phyloP scores from a whole-genome alignment of 805 yeast genomes.

The Candida andamanensis region DNA sequence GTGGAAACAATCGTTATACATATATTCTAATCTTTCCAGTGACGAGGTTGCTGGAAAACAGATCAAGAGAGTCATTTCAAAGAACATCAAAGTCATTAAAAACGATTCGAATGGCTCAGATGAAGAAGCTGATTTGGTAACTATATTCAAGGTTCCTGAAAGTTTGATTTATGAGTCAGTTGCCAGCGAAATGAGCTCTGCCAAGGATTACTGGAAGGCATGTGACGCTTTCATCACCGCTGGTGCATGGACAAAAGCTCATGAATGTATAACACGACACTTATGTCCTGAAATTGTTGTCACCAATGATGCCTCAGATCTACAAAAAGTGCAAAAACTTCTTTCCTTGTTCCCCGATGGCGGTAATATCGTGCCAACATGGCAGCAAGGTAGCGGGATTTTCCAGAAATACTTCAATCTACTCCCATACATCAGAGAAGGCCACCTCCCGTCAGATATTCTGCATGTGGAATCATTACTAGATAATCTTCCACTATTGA shows the following conservation, averaged over 20 bases:
- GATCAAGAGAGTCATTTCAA: conserved; percentile 34
- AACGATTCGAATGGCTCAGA: conserved; percentile 14
- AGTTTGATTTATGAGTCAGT: conserved; percentile 49
- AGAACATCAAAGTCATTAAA: conserved; percentile 27
- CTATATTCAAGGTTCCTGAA: conserved; percentile 44
- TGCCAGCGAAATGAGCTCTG: conserved; percentile 50
- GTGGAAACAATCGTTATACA: conserved; percentile 58
- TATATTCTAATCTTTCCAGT: conserved; percentile 51
- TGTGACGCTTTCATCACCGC: conserved; percentile 61
- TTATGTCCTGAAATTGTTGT: conserved; percentile 75
- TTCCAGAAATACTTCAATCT: conserved; percentile 47
- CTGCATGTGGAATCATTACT: conserved; percentile 35
- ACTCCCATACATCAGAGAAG: conserved; percentile 7
- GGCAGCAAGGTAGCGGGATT: conserved; percentile 57
- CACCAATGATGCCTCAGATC: conserved; percentile 33
- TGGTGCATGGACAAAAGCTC: conserved; percentile 57
- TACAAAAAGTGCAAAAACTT: conserved; percentile 34
- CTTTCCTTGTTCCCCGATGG: conserved; percentile 39
- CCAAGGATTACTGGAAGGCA: conserved; percentile 53
- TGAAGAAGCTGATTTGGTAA: conserved; percentile 32
- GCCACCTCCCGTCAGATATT: not conserved
- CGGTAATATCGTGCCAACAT: conserved; percentile 36
- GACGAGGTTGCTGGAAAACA: conserved; percentile 40
- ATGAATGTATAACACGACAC: conserved; percentile 43
- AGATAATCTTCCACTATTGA: conserved; percentile 40